Evolutionary conservation across 169 alveolate species (phyloP).

Genomic region (Plasmodium billcollinsi): DNA sequence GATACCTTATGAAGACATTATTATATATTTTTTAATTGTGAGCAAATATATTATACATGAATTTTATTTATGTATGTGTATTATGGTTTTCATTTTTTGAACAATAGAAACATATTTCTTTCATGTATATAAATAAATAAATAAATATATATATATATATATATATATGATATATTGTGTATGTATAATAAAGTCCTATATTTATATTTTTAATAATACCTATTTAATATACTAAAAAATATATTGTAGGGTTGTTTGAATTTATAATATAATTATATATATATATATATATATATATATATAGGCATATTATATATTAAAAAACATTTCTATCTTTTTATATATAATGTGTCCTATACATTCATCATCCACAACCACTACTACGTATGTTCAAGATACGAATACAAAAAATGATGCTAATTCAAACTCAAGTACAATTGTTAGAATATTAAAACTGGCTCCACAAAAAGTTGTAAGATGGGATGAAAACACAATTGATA

Average conservation of each 20-base stretch:
- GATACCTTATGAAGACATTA: too few relatives aligned
- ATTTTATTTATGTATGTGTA: too few relatives aligned
- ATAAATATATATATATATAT: too few relatives aligned
- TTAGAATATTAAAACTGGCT: constrained; percentile 59
- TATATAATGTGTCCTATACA: constrained; percentile 64
- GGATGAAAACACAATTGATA: constrained; percentile 68
- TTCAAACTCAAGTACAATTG: constrained; percentile 38
- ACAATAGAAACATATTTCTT: too few relatives aligned
- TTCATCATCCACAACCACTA: constrained; percentile 52
- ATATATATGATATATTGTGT: too few relatives aligned
- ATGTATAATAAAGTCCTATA: too few relatives aligned
- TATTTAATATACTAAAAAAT: too few relatives aligned
- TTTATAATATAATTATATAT: not conserved
- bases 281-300: not conserved
- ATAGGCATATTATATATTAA: constrained; percentile 14
- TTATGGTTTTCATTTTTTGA: too few relatives aligned
- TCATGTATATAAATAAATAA: too few relatives aligned
- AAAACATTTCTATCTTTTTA: not conserved
- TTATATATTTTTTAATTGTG: too few relatives aligned
- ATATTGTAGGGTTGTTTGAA: not conserved
- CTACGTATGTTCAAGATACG: constrained; percentile 65
- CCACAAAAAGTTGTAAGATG: constrained; percentile 71
- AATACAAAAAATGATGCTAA: constrained; percentile 29
- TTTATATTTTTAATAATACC: too few relatives aligned
- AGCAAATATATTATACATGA: too few relatives aligned